Conservation (phyloP, 768 basidiomycete genomes). For the Lanmaoa rubissima region DNA sequence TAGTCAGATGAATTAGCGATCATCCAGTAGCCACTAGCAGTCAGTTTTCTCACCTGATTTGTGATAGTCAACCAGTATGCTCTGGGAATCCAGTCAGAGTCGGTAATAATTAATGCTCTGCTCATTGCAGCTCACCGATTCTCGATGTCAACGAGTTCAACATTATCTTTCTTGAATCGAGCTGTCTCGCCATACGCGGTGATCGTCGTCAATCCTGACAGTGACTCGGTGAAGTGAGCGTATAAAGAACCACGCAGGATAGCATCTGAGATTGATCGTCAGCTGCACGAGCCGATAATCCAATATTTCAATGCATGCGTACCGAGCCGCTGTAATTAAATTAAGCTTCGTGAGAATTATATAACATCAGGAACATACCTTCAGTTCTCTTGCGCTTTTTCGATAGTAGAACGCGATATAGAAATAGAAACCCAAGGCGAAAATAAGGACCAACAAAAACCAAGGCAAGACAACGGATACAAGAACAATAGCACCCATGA, state of each 20-base stretch:
- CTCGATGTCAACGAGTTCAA: constrained; percentile 75
- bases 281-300: neutral
- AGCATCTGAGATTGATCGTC: constrained; percentile 49
- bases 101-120: neutral
- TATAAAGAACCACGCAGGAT: constrained; percentile 86
- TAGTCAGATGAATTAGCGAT: constrained; percentile 21
- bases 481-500: constrained; percentile 75
- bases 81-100: constrained; percentile 26
- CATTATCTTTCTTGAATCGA: constrained; percentile 76
- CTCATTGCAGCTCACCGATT: constrained; percentile 53
- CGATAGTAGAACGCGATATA: constrained; percentile 83
- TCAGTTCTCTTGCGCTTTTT: constrained; percentile 82
- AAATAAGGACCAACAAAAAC: constrained; percentile 75
- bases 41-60: constrained; percentile 55
- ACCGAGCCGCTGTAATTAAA: constrained; percentile 51
- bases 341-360: neutral
- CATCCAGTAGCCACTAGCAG: neutral
- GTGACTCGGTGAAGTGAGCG: constrained; percentile 88
- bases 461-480: constrained; percentile 78
- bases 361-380: constrained; percentile 41
- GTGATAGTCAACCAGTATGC: constrained; percentile 87
- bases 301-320: constrained; percentile 9
- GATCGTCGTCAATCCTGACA: constrained; percentile 84
- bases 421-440: constrained; percentile 57
- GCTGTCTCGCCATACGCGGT: constrained; percentile 80